Percentiles rank a stretch among this genome's conserved stretches.
Conservation (phyloP, 768 basidiomycete genomes). For the Fistulinella prunicolor region DNA sequence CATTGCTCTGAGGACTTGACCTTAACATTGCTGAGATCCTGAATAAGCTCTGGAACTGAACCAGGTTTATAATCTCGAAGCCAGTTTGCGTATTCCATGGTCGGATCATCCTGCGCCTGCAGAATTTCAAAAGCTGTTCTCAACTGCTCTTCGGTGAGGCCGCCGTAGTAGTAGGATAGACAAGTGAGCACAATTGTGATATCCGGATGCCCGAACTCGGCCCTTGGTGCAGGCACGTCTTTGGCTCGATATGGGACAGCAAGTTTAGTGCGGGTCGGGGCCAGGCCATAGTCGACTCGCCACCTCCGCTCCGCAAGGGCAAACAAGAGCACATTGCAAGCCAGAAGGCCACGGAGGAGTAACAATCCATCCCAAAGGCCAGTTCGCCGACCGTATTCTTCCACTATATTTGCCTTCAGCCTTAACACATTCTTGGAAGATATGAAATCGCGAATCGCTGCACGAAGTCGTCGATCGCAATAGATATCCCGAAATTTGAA, state of each 20-base stretch:
- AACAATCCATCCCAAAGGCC: constrained; percentile 37
- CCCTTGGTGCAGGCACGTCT: no score
- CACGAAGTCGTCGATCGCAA: not conserved
- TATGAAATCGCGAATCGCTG: not conserved
- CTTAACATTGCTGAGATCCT: constrained; percentile 40
- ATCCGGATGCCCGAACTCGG: no score
- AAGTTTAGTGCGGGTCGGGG: no score
- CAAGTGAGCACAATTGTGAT: no score
- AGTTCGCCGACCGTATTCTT: constrained; percentile 13
- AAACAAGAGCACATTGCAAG: constrained; percentile 35
- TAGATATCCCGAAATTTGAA: not conserved
- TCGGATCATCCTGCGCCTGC: constrained; percentile 38
- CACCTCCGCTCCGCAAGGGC: not conserved
- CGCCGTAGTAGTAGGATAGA: no score
- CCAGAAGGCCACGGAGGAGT: constrained; percentile 44
- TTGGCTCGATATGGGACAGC: no score
- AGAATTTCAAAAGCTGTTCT: constrained; percentile 36
- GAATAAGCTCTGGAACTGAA: constrained; percentile 29
- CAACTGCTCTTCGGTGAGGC: no score
- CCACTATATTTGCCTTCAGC: not conserved
- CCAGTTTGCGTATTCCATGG: constrained; percentile 41
- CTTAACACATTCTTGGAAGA: not conserved
- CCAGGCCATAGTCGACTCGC: constrained; percentile 41
- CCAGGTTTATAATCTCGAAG: constrained; percentile 6
- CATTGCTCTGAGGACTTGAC: constrained; percentile 34